A percentile compares a stretch with the other conserved stretches of the same genome.
Evolutionary conservation across 176 grass and related monocot genomes (phyloP).

Genomic region (Aegilops longissima): DNA sequence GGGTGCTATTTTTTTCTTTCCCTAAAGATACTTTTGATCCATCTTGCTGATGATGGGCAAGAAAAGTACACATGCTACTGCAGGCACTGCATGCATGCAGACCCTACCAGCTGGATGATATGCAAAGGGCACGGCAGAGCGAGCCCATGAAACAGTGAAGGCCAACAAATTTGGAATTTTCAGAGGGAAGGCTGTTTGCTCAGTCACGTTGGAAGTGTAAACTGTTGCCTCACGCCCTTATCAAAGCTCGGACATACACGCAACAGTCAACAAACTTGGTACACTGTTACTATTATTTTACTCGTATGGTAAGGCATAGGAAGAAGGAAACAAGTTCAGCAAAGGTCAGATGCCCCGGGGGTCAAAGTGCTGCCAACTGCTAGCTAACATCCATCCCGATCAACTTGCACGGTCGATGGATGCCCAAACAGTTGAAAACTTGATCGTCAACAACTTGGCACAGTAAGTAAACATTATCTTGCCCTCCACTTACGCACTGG

Average conservation of each 20-base stretch:
- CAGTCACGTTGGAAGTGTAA: not conserved
- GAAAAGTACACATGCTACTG: constrained; percentile 19
- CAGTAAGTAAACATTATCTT: constrained; percentile 6
- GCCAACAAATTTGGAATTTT: not conserved
- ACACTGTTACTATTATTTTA: not conserved
- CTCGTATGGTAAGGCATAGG: too few species aligned
- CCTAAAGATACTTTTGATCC: constrained; percentile 6
- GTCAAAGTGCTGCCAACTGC: constrained; percentile 2
- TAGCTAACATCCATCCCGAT: not conserved
- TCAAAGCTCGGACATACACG: not conserved
- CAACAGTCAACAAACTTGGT: too few species aligned
- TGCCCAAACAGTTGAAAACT: not conserved
- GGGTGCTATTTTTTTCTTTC: not conserved
- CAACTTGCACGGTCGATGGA: constrained; percentile 40
- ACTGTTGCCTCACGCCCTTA: not conserved
- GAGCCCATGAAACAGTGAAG: not conserved
- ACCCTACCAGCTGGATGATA: not conserved
- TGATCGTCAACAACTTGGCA: constrained; percentile 23
- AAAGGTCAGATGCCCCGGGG: not conserved
- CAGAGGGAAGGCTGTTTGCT: not conserved
- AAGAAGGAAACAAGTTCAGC: not conserved
- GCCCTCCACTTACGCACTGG: not conserved
- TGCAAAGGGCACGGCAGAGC: constrained; percentile 3
- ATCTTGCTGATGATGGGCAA: constrained; percentile 4
- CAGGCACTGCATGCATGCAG: constrained; percentile 2